Evolutionary conservation across 1,284 basidiomycete species (phyloP), one percentile per base, ranked within the genome.

Genomic region (Cutaneotrichosporon cutaneum): DNA sequence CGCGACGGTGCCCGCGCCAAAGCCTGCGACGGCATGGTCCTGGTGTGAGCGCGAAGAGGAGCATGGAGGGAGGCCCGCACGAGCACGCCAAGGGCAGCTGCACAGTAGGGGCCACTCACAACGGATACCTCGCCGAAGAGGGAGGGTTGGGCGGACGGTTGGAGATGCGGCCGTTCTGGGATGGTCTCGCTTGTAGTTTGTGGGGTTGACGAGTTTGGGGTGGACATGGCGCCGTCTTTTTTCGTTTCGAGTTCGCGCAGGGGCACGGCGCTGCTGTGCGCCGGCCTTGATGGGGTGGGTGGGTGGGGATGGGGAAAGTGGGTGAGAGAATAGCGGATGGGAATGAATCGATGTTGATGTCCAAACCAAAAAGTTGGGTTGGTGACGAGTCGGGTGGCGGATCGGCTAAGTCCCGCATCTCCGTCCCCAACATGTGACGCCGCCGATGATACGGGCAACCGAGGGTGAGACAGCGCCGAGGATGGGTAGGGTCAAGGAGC

Each of bases 1-100:
- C 27, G 94, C 91, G 67, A 90, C 88, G 59, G 93, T 87, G 51
- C 95, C 96, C 35, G 95, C 95, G 50, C 91, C 90, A 61, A 99
- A 86, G 59, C 96, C 95, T 50, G 93, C 92, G 58, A 88, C 86
- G 22, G 95, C 94, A 87, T 98, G 94, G 79, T 98, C 94, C 76
- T 78, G 57, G 24, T 10, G 54, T 30, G 22, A 54, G 60, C 27
- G 7, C 2, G 35, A n/a, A n/a, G n/a, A n/a, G n/a, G n/a, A n/a
- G n/a, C n/a, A n/a, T n/a, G n/a, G n/a, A n/a, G n/a, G n/a, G n/a
- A n/a, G n/a, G n/a, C n/a, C n/a, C n/a, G n/a, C n/a, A n/a, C n/a
- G n/a, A n/a, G n/a, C n/a, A n/a, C n/a, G n/a, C n/a, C 7, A 27
- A 5, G 48, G 21, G 39, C 3, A 4, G 8, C 22, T n/a, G 21